Conservation (phyloP, 2,329 filamentous ascomycete genomes). For the Colletotrichum eleusines region DNA sequence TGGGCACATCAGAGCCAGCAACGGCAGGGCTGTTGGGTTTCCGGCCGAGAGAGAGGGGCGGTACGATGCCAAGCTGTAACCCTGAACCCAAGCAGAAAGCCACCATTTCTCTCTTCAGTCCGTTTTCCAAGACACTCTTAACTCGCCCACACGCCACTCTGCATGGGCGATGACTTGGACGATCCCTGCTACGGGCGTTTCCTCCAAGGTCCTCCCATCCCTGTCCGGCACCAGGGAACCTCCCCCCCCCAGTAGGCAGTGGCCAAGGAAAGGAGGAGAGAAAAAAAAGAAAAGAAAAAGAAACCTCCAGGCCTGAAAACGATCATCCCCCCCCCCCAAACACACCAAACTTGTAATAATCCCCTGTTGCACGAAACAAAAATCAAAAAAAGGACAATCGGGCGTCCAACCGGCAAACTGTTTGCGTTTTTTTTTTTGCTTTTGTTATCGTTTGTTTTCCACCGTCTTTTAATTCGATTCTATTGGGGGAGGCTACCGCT, state of each 20-base stretch:
- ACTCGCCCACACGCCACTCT: not conserved
- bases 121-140: not conserved
- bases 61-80: conserved; percentile 19
- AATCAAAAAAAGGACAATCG: not conserved
- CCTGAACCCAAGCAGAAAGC: not conserved
- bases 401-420: conserved; percentile 30
- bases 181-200: conserved; percentile 18
- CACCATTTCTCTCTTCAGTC: not conserved
- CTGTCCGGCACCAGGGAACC: not conserved
- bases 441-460: not conserved
- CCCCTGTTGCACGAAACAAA: conserved; percentile 28
- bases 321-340: not conserved
- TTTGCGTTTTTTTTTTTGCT: conserved; percentile 11
- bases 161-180: conserved; percentile 2
- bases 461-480: not conserved
- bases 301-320: not conserved
- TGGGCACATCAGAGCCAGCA: not conserved
- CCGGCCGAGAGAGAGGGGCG: conserved; percentile 39
- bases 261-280: not conserved
- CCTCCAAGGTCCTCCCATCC: not conserved
- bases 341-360: conserved; percentile 35
- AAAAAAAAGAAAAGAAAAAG: not conserved
- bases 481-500: conserved; percentile 17
- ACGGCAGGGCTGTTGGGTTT: not conserved
- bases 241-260: not conserved